Percentiles rank a stretch among this genome's conserved stretches.
These are phyloP conservation scores for Fusarium mundagurra DNA, from an alignment of 2,329 filamentous ascomycete genomes.

Conservation along the genomic window DNA sequence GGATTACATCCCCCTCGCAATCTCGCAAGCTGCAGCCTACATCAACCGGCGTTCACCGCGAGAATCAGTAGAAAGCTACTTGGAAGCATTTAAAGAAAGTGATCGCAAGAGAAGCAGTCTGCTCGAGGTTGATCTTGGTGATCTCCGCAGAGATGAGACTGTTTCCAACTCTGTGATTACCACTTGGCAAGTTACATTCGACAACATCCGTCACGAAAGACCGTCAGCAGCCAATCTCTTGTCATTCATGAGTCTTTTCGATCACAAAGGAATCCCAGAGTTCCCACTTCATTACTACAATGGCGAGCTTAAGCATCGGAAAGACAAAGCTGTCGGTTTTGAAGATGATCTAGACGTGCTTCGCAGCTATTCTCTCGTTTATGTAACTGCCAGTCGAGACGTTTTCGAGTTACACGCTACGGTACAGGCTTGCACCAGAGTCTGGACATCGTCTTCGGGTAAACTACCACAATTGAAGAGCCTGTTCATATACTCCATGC, in stretches of 20 bases:
- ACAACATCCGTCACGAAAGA: conserved; percentile 3
- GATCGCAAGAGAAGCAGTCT: conserved; percentile 41
- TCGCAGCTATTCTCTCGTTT: conserved; percentile 14
- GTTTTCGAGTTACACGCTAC: conserved; percentile 3
- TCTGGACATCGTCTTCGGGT: neutral
- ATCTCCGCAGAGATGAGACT: conserved; percentile 24
- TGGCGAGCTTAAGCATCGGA: fast-evolving
- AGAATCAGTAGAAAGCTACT: conserved; percentile 44
- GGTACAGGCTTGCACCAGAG: neutral
- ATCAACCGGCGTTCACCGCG: conserved; percentile 36
- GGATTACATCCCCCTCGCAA: conserved; percentile 45
- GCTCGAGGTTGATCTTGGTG: conserved; percentile 38
- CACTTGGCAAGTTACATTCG: conserved; percentile 21
- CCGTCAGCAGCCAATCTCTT: conserved; percentile 3
- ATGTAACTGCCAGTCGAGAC: neutral
- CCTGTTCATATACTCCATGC: neutral
- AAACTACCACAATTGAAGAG: neutral
- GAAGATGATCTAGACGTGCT: conserved; percentile 25
- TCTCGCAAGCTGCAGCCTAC: conserved; percentile 45
- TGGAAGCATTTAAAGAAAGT: conserved; percentile 43
- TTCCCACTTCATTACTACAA: conserved; percentile 3
- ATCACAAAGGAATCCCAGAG: conserved; percentile 7
- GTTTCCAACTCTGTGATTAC: conserved; percentile 17
- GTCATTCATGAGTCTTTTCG: conserved; percentile 30
- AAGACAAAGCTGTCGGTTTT: neutral